These are phyloP conservation scores for Boletus tomentosulus DNA, from an alignment of 768 basidiomycete species.

Conservation along the genomic window DNA sequence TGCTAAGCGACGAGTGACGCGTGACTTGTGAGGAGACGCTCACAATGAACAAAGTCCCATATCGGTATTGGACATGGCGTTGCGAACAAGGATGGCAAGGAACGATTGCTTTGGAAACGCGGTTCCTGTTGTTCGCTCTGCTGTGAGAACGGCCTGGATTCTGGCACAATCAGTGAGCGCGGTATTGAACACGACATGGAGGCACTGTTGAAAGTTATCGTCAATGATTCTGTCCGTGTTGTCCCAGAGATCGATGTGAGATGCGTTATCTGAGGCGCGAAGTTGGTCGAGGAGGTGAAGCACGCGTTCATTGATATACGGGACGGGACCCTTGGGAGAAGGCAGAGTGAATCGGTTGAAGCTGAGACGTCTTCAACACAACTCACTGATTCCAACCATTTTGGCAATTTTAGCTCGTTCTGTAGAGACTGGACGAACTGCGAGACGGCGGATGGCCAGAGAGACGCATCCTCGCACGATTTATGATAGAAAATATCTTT, in stretches of 20 bases:
- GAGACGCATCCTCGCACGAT: not conserved
- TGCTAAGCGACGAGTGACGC: not conserved
- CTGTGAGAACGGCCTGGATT: constrained; percentile 1
- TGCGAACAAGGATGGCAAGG: not conserved
- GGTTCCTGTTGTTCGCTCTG: not conserved
- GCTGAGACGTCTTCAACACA: no score
- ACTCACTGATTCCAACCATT: constrained; percentile 4
- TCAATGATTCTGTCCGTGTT: not conserved
- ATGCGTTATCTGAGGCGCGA: not conserved
- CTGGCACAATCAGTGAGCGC: constrained; percentile 5
- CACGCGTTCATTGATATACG: not conserved
- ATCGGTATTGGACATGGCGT: not conserved
- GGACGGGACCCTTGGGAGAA: not conserved
- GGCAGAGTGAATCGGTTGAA: not conserved
- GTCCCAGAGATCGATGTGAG: not conserved
- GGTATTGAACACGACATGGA: not conserved
- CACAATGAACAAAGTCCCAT: not conserved
- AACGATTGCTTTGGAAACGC: constrained; percentile 5
- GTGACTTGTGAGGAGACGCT: not conserved
- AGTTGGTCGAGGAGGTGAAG: not conserved
- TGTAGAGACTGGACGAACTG: not conserved
- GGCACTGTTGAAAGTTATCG: not conserved
- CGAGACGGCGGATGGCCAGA: not conserved
- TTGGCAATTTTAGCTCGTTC: constrained; percentile 1
- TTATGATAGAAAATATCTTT: not conserved